phyloP scores from a whole-genome alignment of 2,329 filamentous ascomycete species.

The Neonectria sp. region DNA sequence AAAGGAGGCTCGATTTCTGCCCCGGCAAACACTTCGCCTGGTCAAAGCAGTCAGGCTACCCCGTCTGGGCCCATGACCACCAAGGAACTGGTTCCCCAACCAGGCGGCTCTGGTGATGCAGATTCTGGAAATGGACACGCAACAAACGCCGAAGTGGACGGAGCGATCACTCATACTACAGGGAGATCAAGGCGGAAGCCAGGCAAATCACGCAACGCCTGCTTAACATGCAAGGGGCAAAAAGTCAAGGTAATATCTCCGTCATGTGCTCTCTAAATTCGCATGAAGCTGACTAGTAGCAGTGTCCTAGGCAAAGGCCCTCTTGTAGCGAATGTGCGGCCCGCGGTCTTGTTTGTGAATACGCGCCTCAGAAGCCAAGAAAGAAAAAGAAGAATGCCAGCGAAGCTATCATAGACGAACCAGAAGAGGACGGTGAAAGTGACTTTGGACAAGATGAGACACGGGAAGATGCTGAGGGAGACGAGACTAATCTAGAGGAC shows the following conservation, averaged over 20 bases:
- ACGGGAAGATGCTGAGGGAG: conserved; percentile 22
- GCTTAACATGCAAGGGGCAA: conserved; percentile 54
- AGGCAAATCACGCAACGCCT: conserved; percentile 53
- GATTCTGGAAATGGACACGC: conserved; percentile 29
- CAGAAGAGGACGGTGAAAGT: conserved; percentile 33
- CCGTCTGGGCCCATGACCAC: conserved; percentile 49
- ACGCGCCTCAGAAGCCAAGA: conserved; percentile 52
- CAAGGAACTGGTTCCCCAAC: conserved; percentile 50
- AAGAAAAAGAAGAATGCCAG: conserved; percentile 43
- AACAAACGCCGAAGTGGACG: conserved; percentile 18
- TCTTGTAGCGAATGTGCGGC: conserved; percentile 56
- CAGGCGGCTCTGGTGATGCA: conserved; percentile 32
- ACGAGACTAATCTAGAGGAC: conserved; percentile 4
- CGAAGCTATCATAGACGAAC: conserved; percentile 33
- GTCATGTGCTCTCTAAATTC: background rate
- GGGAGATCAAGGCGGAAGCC: conserved; percentile 39
- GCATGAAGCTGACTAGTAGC: background rate
- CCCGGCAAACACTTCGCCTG: conserved; percentile 43
- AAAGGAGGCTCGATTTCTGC: conserved; percentile 50
- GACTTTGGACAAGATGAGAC: conserved; percentile 36
- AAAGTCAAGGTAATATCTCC: conserved; percentile 57
- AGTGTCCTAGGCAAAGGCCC: conserved; percentile 61
- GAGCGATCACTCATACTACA: conserved; percentile 7
- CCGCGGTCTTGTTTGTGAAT: conserved; percentile 55
- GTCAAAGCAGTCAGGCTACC: conserved; percentile 40